Evolutionary conservation across 2,329 filamentous ascomycete species (phyloP).

Genomic region (Paraphoma sp.): DNA sequence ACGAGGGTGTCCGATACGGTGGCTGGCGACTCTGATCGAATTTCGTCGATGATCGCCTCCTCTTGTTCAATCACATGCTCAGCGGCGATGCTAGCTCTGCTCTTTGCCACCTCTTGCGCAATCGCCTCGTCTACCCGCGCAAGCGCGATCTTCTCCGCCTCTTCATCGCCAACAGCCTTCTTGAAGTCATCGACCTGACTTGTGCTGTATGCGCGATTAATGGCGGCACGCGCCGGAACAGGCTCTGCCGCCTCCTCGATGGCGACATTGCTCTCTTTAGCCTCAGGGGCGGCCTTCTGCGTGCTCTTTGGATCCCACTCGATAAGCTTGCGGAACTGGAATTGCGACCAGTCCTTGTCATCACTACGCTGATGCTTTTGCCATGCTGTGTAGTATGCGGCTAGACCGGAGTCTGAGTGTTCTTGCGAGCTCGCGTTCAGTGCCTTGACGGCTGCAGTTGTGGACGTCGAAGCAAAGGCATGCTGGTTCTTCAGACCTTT

Average conservation of each 20-base stretch:
- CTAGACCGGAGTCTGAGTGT: slow-evolving; percentile 65
- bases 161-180: slow-evolving; percentile 58
- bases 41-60: slow-evolving; percentile 38
- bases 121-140: slow-evolving; percentile 87
- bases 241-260: slow-evolving; percentile 40
- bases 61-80: slow-evolving; percentile 36
- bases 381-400: slow-evolving; percentile 90
- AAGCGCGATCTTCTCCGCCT: slow-evolving; percentile 63
- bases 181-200: slow-evolving; percentile 67
- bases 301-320: slow-evolving; percentile 75
- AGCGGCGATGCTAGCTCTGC: slow-evolving; percentile 58
- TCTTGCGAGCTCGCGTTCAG: slow-evolving; percentile 35
- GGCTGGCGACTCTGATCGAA: slow-evolving; percentile 39
- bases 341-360: slow-evolving; percentile 88
- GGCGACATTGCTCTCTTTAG: slow-evolving; percentile 40
- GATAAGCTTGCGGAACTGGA: slow-evolving; percentile 85
- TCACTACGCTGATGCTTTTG: slow-evolving; percentile 76
- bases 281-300: slow-evolving; percentile 47
- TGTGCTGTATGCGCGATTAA: slow-evolving; percentile 60
- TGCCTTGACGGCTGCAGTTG: slow-evolving; percentile 46
- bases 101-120: slow-evolving; percentile 74
- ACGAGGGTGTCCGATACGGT: slow-evolving; percentile 38
- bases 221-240: slow-evolving; percentile 34
- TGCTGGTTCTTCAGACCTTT: slow-evolving; percentile 70
- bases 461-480: slow-evolving; percentile 68